Evolutionary conservation across 768 basidiomycete species (phyloP).

Genomic region (Mycena rosella): DNA sequence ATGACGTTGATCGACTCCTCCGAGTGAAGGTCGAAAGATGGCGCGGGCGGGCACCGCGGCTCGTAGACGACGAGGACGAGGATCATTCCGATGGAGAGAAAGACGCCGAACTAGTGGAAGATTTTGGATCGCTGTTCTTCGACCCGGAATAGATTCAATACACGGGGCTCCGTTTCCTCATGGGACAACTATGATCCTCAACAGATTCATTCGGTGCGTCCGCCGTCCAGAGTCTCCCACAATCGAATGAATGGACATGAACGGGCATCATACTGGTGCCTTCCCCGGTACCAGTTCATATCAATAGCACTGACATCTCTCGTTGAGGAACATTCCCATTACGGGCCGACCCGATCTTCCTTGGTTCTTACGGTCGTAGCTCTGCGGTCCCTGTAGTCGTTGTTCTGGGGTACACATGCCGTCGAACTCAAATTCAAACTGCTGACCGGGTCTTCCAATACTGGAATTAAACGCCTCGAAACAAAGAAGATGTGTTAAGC

Average conservation of each 20-base stretch:
- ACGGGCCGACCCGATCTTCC: background rate
- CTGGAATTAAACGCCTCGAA: no score
- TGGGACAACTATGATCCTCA: background rate
- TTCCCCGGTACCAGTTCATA: background rate
- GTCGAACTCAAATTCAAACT: no score
- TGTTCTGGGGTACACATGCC: no score
- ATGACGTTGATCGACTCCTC: slow-evolving; percentile 52
- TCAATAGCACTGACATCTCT: background rate
- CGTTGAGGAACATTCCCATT: no score
- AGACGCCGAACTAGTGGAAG: slow-evolving; percentile 12
- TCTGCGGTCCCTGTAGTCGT: no score
- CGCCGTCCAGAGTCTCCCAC: background rate
- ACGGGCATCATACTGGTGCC: background rate
- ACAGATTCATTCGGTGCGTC: background rate
- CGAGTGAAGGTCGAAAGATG: slow-evolving; percentile 58
- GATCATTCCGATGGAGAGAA: slow-evolving; percentile 33
- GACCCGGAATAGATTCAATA: slow-evolving; percentile 22
- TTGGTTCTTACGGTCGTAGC: no score
- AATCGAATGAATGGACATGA: background rate
- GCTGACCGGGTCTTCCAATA: no score
- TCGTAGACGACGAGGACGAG: slow-evolving; percentile 35
- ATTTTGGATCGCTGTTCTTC: slow-evolving; percentile 30
- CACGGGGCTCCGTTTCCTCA: slow-evolving; percentile 7
- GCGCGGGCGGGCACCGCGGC: slow-evolving; percentile 56
- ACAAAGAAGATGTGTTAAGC: no score